Conservation (phyloP, 306 rosid species). For the Vigna unguiculata region DNA sequence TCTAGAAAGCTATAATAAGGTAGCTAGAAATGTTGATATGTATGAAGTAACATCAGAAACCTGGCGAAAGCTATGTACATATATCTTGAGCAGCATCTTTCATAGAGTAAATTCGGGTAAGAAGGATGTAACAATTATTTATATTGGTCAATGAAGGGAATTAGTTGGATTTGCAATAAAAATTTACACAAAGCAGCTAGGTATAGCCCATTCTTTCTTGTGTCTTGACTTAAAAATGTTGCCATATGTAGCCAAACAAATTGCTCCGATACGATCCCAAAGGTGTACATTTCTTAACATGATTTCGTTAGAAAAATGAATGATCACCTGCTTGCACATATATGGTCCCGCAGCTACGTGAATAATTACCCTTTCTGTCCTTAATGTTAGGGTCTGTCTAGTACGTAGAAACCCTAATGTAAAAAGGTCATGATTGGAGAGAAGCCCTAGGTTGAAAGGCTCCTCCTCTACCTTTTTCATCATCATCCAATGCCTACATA, state of each 20-base stretch:
- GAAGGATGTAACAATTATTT: constrained; percentile 33
- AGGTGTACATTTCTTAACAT: constrained; percentile 55
- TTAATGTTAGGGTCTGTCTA: constrained; percentile 49
- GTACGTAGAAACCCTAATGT: constrained; percentile 58
- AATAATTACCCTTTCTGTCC: constrained; percentile 51
- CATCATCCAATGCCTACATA: constrained; percentile 45
- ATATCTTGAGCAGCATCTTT: constrained; percentile 46
- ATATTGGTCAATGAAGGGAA: neutral
- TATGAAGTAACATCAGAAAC: constrained; percentile 34
- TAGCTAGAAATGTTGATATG: constrained; percentile 15
- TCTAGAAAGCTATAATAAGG: constrained; percentile 30
- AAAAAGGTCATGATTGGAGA: constrained; percentile 52
- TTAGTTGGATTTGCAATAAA: constrained; percentile 29
- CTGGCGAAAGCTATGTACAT: constrained; percentile 17
- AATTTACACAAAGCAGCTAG: constrained; percentile 33
- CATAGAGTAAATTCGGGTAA: constrained; percentile 41
- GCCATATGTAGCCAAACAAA: constrained; percentile 49
- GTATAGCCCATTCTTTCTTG: constrained; percentile 42
- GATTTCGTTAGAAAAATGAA: constrained; percentile 50
- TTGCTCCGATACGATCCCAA: constrained; percentile 40
- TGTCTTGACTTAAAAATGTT: constrained; percentile 47
- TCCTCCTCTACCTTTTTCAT: constrained; percentile 46
- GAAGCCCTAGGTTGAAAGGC: constrained; percentile 34
- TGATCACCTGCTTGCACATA: constrained; percentile 48
- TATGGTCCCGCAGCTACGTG: constrained; percentile 60